Evolutionary conservation across 1,139 yeast species (phyloP), one percentile per base, ranked within the genome.

Genomic region (Debaryomyces sp.): DNA sequence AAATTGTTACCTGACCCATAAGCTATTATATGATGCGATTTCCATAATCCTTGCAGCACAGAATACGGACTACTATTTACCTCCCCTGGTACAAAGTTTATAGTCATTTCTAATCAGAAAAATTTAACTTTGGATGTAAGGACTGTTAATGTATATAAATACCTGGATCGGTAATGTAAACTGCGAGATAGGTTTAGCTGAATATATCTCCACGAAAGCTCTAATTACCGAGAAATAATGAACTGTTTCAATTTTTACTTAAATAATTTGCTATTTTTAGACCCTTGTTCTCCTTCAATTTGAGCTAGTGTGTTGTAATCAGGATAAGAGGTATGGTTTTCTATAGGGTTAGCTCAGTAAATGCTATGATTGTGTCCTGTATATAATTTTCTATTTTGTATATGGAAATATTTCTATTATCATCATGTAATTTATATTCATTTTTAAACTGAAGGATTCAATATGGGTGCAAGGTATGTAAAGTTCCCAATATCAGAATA

Each of bases 1-100:
- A 92, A 70, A 63, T 90, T 91, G 67, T 91, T 90, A 1, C 97
- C 97, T 1, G 97, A 89, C 47, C 94, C 89, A 62, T 92, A 92
- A 0, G 84, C 86, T 24, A 88, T 70, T 7, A 91, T 68, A 48
- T 84, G 80, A 52, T 82, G 83, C 18, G 76, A 75, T 50, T 83
- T 83, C 96, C 97, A 91, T 48, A 71, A 68, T 5, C 77, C 80
- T 55, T 86, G 88, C 50, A 82, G 76, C 21, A 84, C 80, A 0
- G 90, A 74, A 54, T 80, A 78, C 10, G 73, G 70, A 2, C 79
- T 66, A 41, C 75, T 67, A 62, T 85, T 87, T 30, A 94, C 96
- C 61, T 89, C 89, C 1, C 97, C 97, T 2, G 97, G 97, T 33
- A 89, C 80, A 62, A 87, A 88, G 52, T 82, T 79, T 48, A 87